A percentile compares a stretch with the other conserved stretches of the same genome.
phyloP scores from a whole-genome alignment of 305 asterid genomes.

The Fraxinus xanthoxyloides region DNA sequence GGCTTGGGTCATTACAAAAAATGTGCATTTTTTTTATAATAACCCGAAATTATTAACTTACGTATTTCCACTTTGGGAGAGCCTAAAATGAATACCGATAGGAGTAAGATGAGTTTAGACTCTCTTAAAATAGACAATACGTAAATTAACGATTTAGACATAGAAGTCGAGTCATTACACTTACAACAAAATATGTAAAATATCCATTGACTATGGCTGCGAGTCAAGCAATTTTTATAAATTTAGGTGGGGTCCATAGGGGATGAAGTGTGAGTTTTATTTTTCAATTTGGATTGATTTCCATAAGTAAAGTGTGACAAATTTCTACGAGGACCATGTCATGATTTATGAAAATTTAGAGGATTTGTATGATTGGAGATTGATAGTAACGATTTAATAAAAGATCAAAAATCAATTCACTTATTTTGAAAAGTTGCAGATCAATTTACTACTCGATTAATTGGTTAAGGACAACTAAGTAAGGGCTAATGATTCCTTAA shows the following conservation, averaged over 20 bases:
- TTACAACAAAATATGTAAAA: background rate
- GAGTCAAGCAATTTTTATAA: background rate
- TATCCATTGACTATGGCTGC: background rate
- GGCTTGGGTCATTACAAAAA: background rate
- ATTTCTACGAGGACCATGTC: background rate
- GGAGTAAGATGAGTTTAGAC: background rate
- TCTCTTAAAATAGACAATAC: background rate
- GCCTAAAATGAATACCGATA: background rate
- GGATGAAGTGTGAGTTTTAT: background rate
- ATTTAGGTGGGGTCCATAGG: background rate
- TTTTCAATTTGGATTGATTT: background rate
- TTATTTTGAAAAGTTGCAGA: background rate
- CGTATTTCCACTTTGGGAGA: background rate
- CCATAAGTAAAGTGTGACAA: background rate
- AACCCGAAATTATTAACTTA: background rate
- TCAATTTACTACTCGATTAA: background rate
- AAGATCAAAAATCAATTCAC: background rate
- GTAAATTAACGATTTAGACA: background rate
- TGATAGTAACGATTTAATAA: background rate
- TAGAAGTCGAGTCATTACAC: background rate
- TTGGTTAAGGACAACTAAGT: background rate
- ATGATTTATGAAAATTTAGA: background rate
- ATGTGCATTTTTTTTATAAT: no score
- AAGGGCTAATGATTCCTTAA: background rate
- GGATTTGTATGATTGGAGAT: background rate